Base-by-base conservation (phyloP, 345 rosid genomes). In the Aurinia saxatilis region DNA sequence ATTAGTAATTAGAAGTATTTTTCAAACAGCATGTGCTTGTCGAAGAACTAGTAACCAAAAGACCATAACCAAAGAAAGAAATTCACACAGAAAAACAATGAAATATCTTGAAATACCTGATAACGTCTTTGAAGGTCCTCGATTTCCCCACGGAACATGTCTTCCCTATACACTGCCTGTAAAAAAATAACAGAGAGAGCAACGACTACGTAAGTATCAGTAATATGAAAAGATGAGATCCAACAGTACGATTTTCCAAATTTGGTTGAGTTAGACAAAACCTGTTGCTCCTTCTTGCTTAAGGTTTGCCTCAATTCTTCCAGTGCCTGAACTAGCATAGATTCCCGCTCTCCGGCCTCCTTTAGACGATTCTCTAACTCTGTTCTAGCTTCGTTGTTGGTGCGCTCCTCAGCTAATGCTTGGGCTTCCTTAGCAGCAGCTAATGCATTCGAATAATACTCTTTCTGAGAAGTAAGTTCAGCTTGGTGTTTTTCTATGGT, bases 211-310 rank as follows among this genome's bases (percentile, higher is more conserved):
- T 35, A 47, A 65, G 41, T 10, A 37, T n/a, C 57, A 37, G 16
- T 60, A 29, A 16, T 55, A 10, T 46, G 15, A 50, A 38, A 52
- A 27, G 27, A 18, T 42, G 14, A 60, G 27, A 64, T 8, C 46
- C 11, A 59, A 40, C 14, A 30, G 40, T 16, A 69, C 41, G 15
- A 52, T 33, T 66, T 44, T 50, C 25, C 41, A 11, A 68, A 65
- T 8, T 29, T 36, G 37, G 52, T 69, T 42, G 30, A 73, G 13
- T 53, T 49, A 65, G 31, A 17, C 65, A 55, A 64, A 72, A 95
- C 99, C 99, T 88, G 95, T 76, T 95, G 96, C 71, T 95, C 99
- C 72, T 77, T 90, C 77, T 85, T 82, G 77, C 84, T 88, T 75
- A 95, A 68, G 45, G 98, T 88, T 74, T 88, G 93, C 80, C 99